phyloP scores from a whole-genome alignment of 345 rosid genomes.

The Capsella bursapastoris region DNA sequence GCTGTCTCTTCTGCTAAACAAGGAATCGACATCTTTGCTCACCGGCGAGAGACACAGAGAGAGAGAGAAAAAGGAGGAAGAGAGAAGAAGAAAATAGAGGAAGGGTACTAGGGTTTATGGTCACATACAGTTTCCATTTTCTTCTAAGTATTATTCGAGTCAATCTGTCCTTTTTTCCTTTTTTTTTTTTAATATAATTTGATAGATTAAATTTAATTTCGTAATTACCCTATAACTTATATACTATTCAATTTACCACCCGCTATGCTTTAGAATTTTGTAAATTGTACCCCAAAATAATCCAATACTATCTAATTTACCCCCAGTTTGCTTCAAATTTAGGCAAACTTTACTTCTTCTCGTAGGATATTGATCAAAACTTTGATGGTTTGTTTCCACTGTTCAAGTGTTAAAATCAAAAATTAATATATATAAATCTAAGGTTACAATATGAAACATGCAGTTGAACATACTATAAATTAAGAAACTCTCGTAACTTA shows the following conservation, averaged over 20 bases:
- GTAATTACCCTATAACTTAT: neutral
- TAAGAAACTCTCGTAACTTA: neutral
- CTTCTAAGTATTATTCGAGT: slow-evolving; percentile 2
- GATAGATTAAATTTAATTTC: neutral
- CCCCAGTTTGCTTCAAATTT: neutral
- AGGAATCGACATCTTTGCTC: slow-evolving; percentile 57
- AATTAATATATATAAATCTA: neutral
- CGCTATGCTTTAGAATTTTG: neutral
- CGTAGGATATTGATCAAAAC: too few species aligned
- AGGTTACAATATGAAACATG: too few species aligned
- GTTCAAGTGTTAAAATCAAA: neutral
- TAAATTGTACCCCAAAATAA: neutral
- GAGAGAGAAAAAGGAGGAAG: slow-evolving; percentile 3
- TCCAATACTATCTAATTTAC: neutral
- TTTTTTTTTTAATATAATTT: neutral
- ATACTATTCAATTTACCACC: neutral
- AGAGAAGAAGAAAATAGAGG: slow-evolving; percentile 1
- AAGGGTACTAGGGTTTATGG: slow-evolving; percentile 41
- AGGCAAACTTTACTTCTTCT: too few species aligned
- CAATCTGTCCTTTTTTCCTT: neutral
- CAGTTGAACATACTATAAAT: too few species aligned
- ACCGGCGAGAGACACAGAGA: neutral
- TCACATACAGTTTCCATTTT: slow-evolving; percentile 7
- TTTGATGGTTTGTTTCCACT: neutral
- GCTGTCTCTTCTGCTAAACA: slow-evolving; percentile 65